Percentiles rank a stretch among this genome's conserved stretches.
These are phyloP conservation scores for Candolleomyces aberdarensis DNA, from an alignment of 768 basidiomycete genomes.

Conservation along the genomic window DNA sequence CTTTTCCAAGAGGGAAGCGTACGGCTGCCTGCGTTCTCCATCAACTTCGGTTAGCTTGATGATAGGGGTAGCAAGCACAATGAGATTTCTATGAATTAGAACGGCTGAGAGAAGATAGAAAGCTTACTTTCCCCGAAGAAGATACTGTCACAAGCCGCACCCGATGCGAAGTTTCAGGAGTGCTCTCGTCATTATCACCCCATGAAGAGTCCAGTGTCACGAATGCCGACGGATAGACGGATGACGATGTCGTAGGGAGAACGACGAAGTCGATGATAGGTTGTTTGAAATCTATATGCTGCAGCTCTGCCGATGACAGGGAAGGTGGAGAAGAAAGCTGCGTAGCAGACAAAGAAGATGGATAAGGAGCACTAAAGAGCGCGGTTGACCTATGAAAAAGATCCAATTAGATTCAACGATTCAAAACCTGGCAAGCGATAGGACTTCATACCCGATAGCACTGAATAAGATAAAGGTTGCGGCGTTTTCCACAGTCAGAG, in stretches of 20 bases:
- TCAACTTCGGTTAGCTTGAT: conserved; percentile 27
- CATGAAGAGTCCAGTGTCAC: conserved; percentile 50
- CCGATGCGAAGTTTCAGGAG: conserved; percentile 12
- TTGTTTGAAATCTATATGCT: conserved; percentile 45
- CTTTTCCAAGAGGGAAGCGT: conserved; percentile 32
- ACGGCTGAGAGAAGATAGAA: background rate
- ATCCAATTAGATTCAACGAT: background rate
- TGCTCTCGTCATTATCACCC: conserved; percentile 14
- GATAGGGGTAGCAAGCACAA: background rate
- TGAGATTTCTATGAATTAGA: background rate
- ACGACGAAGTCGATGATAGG: conserved; percentile 62
- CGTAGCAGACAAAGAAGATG: conserved; percentile 6
- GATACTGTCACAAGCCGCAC: conserved; percentile 29
- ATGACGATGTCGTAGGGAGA: conserved; percentile 4
- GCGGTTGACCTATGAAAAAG: conserved; percentile 55
- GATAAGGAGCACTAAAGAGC: conserved; percentile 47
- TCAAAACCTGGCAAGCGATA: background rate
- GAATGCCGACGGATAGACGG: conserved; percentile 36
- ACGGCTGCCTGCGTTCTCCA: conserved; percentile 22
- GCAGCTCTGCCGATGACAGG: conserved; percentile 17
- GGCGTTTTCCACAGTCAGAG: conserved; percentile 31
- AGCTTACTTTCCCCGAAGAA: conserved; percentile 37
- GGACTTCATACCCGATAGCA: conserved; percentile 60
- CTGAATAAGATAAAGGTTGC: conserved; percentile 56
- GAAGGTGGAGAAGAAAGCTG: background rate